Evolutionary conservation across 371 early-diverging fungal genomes (phyloP), one percentile per base, ranked within the genome.

Genomic region (Mortierella sp.): DNA sequence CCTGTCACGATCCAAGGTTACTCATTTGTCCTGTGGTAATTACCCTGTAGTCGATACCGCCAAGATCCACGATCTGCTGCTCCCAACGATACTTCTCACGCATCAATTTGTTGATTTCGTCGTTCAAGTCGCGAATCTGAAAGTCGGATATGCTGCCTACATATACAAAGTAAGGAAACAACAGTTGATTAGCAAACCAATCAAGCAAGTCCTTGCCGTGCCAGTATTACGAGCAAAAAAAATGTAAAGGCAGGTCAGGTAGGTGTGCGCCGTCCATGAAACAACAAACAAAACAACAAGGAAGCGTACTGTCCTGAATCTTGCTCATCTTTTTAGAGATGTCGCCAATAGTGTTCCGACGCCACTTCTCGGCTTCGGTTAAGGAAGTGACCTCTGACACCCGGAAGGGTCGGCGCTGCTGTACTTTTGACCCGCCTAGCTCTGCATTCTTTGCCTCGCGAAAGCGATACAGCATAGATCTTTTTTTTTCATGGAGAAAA

Each of bases 391-490:
- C 95, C 70, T 90, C 89, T 1, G 96, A 92, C 35, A 96, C 95
- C 43, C 94, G 90, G 38, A 90, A 93, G 1, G 98, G 98, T 74
- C 98, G 91, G 79, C 93, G 91, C 65, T 95, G 93, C 43, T 88
- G 86, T 72, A 91, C 91, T 24, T 80, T 84, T 56, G 90, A 87
- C 74, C 95, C 88, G 29, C 98, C 98, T n/a, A 95, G 87, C 82
- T 97, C 96, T 24, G 95, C 94, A 70, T 93, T 94, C 88, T 98
- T 96, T 38, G 97, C 98, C 84, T 97, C 97, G 80, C 98, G 96
- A 90, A 98, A 99, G 77, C 98, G 96, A 88, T 97, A 97, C 44
- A 99, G 93, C 98, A 98, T 98, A 58, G 99, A 98, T 87, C 91
- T 90, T 75, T 35, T 35, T 35, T 90, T 74, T 32, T 7, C 16